These are phyloP conservation scores for Clonostachys rosea DNA, from an alignment of 2,329 filamentous ascomycete species.

Conservation along the genomic window DNA sequence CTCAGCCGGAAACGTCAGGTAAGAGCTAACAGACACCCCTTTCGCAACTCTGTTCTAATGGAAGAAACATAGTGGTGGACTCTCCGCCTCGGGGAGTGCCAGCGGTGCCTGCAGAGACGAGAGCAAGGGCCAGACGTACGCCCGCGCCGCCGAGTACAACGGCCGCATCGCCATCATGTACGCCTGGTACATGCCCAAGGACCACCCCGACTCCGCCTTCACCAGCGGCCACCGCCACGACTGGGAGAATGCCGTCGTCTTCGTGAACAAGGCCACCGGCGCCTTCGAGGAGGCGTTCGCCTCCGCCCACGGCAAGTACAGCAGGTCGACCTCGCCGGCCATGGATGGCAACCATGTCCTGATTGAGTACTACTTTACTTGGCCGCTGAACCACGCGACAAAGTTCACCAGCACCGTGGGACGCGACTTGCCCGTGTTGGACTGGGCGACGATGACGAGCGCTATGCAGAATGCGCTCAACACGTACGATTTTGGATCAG, in stretches of 20 bases:
- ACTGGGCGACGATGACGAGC: slow-evolving; percentile 32
- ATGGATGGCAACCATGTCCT: slow-evolving; percentile 12
- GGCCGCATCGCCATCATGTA: slow-evolving; percentile 31
- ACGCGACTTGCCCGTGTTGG: slow-evolving; percentile 29
- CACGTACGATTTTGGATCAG: slow-evolving; percentile 30
- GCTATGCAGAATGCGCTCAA: slow-evolving; percentile 25
- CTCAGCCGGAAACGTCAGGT: slow-evolving; percentile 50
- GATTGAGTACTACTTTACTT: slow-evolving; percentile 23
- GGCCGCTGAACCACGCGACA: slow-evolving; percentile 25
- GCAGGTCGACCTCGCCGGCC: slow-evolving; percentile 10
- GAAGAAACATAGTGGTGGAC: slow-evolving; percentile 19
- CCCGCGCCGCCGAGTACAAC: slow-evolving; percentile 17
- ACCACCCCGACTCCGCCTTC: slow-evolving; percentile 24
- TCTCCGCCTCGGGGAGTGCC: slow-evolving; percentile 18
- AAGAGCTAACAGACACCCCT: slow-evolving; percentile 8
- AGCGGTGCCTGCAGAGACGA: slow-evolving; percentile 20
- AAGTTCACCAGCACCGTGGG: slow-evolving; percentile 25
- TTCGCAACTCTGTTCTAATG: no score
- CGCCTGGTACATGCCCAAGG: slow-evolving; percentile 41
- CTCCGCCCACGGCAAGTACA: slow-evolving; percentile 18
- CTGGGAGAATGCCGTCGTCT: slow-evolving; percentile 31
- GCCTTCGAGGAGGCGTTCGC: slow-evolving; percentile 10
- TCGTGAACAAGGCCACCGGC: slow-evolving; percentile 15
- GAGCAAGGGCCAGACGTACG: slow-evolving; percentile 30
- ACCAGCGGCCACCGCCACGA: slow-evolving; percentile 30